Base-by-base conservation (phyloP, 331 rosid genomes). In the Spiraea crenata region DNA sequence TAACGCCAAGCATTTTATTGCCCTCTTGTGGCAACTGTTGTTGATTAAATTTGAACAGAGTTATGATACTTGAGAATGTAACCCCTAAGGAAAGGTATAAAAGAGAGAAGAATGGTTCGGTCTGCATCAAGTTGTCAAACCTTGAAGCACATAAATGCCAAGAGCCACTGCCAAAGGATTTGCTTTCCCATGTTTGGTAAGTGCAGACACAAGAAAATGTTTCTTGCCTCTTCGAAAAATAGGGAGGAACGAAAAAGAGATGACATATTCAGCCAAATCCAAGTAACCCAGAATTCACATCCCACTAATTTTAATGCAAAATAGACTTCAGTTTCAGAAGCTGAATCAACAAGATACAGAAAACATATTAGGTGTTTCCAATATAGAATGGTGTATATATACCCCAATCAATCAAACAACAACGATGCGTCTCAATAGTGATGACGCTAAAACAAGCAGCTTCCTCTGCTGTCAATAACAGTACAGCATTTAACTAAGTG, bases 1-100 rank as follows among this genome's bases (percentile, higher is more conserved):
- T 41, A 80, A 80, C 73, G 80, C 15, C 11, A 64, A 49, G 47
- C 73, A 74, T 40, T 57, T 48, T 59, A 41, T 34, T 14, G 37
- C 60, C 42, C 34, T 74, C 5, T 56, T 15, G 54, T 35, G 40
- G 38, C 31, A 50, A 57, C 72, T 19, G 47, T 45, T 25, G 11
- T 16, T 34, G 37, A 50, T 17, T 49, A 39, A 19, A 70, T 69
- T 52, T 35, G 20, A 19, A 68, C 0, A 7, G 4, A 31, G 35
- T 11, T 69, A 44, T 13, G 7, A 58, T 45, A 4, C 13, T 42
- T 34, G 15, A 4, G 2, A 54, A 3, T 3, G 12, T 46, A n/a
- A 68, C 35, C 35, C 70, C 16, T 25, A 3, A 16, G 17, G 0
- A 20, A 60, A 40, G 6, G 3, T 37, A 47, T 58, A 34, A 14